phyloP scores from a whole-genome alignment of 176 grass and related monocot species.

The Microstegium vimineum region DNA sequence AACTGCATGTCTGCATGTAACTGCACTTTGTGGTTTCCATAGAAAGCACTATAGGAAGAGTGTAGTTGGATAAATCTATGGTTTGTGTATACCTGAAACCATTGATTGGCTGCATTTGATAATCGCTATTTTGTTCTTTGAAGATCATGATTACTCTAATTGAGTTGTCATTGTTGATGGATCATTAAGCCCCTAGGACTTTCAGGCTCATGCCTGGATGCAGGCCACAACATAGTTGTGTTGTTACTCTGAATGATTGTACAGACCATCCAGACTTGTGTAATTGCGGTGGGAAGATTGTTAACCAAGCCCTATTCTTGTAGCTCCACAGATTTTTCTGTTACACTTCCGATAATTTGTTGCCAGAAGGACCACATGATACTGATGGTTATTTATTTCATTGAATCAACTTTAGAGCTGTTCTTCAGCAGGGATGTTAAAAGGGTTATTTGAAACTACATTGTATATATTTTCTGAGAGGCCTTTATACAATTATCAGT shows the following conservation, averaged over 20 bases:
- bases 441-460: not conserved
- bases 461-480: not conserved
- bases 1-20: not conserved
- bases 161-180: not conserved
- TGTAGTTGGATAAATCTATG: not conserved
- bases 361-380: not conserved
- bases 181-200: not conserved
- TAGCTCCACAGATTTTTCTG: not conserved
- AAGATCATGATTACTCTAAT: not conserved
- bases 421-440: not conserved
- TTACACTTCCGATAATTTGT: not conserved
- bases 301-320: not conserved
- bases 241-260: not conserved
- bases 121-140: not conserved
- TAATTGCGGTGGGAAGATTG: not conserved
- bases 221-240: not conserved
- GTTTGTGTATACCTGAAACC: not conserved
- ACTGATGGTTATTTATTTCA: not conserved
- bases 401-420: not conserved
- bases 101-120: slow-evolving; percentile 8
- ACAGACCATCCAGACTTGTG: not conserved
- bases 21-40: not conserved
- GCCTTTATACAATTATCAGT: not conserved
- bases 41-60: not conserved
- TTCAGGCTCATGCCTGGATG: not conserved